Percentiles rank a stretch among this genome's conserved stretches.
phyloP scores from a whole-genome alignment of 116 monocot species.

The Dioscorea cayenensis region DNA sequence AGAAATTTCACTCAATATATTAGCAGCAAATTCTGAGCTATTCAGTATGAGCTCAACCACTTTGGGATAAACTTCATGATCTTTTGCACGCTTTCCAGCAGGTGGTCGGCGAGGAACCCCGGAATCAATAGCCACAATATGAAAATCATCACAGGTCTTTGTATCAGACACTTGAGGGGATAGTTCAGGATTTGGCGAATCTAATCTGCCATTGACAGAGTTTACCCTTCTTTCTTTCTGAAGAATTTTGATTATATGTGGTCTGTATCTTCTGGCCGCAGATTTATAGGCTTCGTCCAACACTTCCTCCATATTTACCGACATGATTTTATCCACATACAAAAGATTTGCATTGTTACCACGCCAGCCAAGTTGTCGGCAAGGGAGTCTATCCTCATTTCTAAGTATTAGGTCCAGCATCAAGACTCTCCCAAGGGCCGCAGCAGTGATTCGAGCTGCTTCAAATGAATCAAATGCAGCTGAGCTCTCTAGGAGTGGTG shows the following conservation, averaged over 20 bases:
- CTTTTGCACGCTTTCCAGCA: conserved; percentile 75
- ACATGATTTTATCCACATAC: conserved; percentile 28
- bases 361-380: conserved; percentile 85
- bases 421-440: conserved; percentile 71
- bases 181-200: conserved; percentile 12
- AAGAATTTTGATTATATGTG: conserved; percentile 23
- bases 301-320: conserved; percentile 35
- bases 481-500: conserved; percentile 59
- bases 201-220: conserved; percentile 42
- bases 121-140: conserved; percentile 82
- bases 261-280: conserved; percentile 27
- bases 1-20: conserved; percentile 76
- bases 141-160: conserved; percentile 20
- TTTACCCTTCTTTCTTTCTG: conserved; percentile 51
- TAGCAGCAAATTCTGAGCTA: conserved; percentile 55
- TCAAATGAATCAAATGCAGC: conserved; percentile 53
- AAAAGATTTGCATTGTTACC: conserved; percentile 83
- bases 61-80: conserved; percentile 77
- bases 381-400: conserved; percentile 89
- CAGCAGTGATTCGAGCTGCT: conserved; percentile 53
- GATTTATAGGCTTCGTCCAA: conserved; percentile 33
- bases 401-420: conserved; percentile 84
- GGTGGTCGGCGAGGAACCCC: conserved; percentile 92
- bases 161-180: conserved; percentile 16
- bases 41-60: conserved; percentile 84